Conservation (phyloP, 345 rosid genomes). For the Theobroma cacao region DNA sequence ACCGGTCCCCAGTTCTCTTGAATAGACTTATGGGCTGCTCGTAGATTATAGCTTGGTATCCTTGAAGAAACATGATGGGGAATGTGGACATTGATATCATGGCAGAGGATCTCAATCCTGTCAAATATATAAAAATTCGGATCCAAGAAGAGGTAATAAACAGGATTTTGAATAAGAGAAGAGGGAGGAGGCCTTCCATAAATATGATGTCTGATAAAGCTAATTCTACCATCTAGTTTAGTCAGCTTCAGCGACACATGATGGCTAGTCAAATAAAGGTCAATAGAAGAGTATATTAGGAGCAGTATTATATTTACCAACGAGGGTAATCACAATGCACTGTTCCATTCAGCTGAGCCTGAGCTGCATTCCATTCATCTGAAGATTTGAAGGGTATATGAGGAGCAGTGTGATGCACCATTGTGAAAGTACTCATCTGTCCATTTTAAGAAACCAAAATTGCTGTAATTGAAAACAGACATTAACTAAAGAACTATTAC, state of each 20-base stretch:
- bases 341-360: constrained; percentile 89
- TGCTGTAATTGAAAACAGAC: background rate
- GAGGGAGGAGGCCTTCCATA: background rate
- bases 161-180: background rate
- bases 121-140: constrained; percentile 20
- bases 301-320: constrained; percentile 44
- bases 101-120: constrained; percentile 95
- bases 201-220: background rate
- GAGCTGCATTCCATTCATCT: constrained; percentile 83
- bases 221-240: background rate
- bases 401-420: constrained; percentile 98
- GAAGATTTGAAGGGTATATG: constrained; percentile 82
- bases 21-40: constrained; percentile 67
- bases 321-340: constrained; percentile 90
- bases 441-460: background rate
- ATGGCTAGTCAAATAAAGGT: constrained; percentile 13
- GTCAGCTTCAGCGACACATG: background rate
- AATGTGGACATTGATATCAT: constrained; percentile 79
- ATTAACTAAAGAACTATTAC: no score
- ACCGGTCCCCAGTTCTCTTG: constrained; percentile 97
- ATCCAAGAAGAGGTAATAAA: background rate
- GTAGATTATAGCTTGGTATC: constrained; percentile 87
- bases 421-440: constrained; percentile 97
- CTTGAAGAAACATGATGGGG: constrained; percentile 77
- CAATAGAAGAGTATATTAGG: background rate